Conservation (phyloP, 352 stramenopile genomes). For the Phytophthora tentaculata region DNA sequence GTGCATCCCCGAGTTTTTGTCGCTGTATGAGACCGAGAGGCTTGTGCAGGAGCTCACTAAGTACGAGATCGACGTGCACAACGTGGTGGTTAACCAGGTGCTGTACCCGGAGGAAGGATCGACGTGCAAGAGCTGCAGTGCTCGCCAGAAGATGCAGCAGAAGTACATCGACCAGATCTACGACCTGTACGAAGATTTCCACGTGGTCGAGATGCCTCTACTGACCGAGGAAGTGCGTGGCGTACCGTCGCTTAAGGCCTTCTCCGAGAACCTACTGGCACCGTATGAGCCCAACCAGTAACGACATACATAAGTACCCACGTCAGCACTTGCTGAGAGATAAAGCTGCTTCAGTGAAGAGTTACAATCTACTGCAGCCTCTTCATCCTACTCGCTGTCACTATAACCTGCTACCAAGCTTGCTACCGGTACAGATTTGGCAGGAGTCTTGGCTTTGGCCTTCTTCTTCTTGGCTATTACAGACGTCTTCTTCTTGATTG, state of each 20-base stretch:
- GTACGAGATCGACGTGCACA: constrained; percentile 99
- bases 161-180: constrained; percentile 99
- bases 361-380: constrained; percentile 4
- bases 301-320: constrained; percentile 16
- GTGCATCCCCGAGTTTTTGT: constrained; percentile 99
- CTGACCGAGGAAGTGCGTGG: constrained; percentile 98
- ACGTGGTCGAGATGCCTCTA: constrained; percentile 99
- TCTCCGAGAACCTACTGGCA: constrained; percentile 95
- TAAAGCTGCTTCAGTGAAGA: constrained; percentile 13
- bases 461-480: constrained; percentile 38
- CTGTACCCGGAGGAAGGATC: constrained; percentile 90
- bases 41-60: constrained; percentile 99
- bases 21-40: constrained; percentile 99
- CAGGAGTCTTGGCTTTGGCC: constrained; percentile 40
- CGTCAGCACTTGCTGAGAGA: constrained; percentile 12
- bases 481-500: constrained; percentile 40
- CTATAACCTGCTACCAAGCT: constrained; percentile 84
- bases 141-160: constrained; percentile 99
- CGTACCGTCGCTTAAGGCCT: constrained; percentile 93
- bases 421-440: constrained; percentile 45
- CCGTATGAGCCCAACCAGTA: constrained; percentile 88
- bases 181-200: constrained; percentile 99
- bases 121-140: constrained; percentile 93
- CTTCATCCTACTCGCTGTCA: constrained; percentile 57
- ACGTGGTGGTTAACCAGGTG: constrained; percentile 99